These are phyloP conservation scores for Vitis labrusca DNA, from an alignment of 164 flowering plant genomes.

Conservation along the genomic window DNA sequence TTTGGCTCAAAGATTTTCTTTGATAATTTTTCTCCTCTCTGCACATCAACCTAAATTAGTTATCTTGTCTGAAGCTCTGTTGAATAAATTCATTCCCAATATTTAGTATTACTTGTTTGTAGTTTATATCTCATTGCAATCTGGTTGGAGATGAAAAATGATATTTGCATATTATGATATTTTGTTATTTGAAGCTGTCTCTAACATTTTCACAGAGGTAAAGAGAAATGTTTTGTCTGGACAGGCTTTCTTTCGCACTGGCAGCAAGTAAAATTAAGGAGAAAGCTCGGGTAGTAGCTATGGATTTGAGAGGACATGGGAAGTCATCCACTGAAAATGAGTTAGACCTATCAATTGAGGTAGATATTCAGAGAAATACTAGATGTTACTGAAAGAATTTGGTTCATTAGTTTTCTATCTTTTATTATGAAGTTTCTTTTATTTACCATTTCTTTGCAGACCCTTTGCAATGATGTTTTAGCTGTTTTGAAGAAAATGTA, in stretches of 20 bases:
- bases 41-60: no score
- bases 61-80: no score
- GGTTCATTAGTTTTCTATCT: neutral
- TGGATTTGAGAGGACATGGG: conserved; percentile 98
- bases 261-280: conserved; percentile 79
- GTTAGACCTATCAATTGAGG: conserved; percentile 81
- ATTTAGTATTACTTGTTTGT: no score
- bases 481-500: conserved; percentile 77
- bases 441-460: conserved; percentile 44
- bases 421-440: neutral
- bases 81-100: no score
- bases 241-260: conserved; percentile 92
- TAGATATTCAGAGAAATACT: conserved; percentile 17
- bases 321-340: conserved; percentile 83
- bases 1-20: no score
- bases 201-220: neutral
- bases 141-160: neutral
- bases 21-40: no score
- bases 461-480: conserved; percentile 80
- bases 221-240: conserved; percentile 9
- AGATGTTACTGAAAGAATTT: neutral
- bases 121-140: no score
- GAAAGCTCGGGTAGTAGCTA: conserved; percentile 79
- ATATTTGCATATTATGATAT: neutral
- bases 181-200: neutral